These are phyloP conservation scores for Neopestalotiopsis sp. DNA, from an alignment of 2,329 filamentous ascomycete genomes.

Conservation along the genomic window DNA sequence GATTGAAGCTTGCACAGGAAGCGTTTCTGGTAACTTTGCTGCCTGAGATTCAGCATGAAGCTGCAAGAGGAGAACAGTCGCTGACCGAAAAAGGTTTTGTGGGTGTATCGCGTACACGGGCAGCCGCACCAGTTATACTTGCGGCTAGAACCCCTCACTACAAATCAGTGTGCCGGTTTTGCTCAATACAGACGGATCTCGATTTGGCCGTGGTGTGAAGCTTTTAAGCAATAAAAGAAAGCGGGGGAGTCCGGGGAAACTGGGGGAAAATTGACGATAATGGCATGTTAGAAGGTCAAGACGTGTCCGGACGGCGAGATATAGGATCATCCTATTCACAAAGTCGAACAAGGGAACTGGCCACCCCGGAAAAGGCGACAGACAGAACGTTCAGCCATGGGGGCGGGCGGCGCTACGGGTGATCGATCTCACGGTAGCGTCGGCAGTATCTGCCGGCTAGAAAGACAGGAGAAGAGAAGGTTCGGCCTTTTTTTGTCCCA, in stretches of 20 bases:
- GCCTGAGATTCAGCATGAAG: background rate
- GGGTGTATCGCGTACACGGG: background rate
- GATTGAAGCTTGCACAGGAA: background rate
- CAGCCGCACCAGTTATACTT: background rate
- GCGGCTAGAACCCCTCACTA: background rate
- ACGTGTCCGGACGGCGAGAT: background rate
- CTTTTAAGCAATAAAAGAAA: background rate
- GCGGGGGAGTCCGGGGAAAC: background rate
- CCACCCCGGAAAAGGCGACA: background rate
- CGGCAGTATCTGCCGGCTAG: slow-evolving; percentile 16
- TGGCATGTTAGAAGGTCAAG: background rate
- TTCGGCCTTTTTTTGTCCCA: slow-evolving; percentile 12
- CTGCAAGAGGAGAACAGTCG: background rate
- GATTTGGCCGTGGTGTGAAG: background rate
- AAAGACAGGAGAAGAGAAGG: slow-evolving; percentile 1
- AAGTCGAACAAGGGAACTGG: background rate
- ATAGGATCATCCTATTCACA: background rate
- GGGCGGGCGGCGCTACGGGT: slow-evolving; percentile 6
- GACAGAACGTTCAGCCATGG: background rate
- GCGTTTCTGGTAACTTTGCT: background rate
- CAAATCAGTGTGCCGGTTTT: background rate
- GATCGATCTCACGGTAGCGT: slow-evolving; percentile 11
- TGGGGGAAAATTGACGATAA: background rate
- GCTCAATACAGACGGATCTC: background rate
- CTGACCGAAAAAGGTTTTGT: background rate